Evolutionary conservation across 192 early-diverging fungal species (phyloP), one percentile per base, ranked within the genome.

Genomic region (Podila minutissima): DNA sequence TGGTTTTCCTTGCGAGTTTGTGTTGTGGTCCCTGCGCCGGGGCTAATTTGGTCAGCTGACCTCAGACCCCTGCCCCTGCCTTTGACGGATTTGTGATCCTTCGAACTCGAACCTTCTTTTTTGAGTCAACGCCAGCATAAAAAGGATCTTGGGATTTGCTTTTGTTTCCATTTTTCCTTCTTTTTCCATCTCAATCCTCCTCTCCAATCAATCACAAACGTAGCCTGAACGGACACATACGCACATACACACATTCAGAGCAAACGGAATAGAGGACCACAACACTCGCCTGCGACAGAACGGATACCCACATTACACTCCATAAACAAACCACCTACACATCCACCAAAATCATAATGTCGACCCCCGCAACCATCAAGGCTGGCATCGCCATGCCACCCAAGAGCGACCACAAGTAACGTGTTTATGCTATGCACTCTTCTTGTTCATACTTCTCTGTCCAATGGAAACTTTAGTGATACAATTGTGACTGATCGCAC

Each of bases 301-400:
- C 22, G 11, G 28, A 59, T 59, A 22, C 22, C 24, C 57, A 29
- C 22, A 22, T 59, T 59, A 22, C 24, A 59, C 22, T 59, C 57
- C 15, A 22, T 28, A 59, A 20, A 46, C 62, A 33, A 17, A 38
- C 35, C 15, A 17, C 28, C 26, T 62, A 22, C 7, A 37, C 38
- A 8, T 26, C 49, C 35, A 24, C 58, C 6, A n/a, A 46, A 38
- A 19, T 67, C 53, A 28, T 48, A 70, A 81, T 81, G 77, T 81
- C 77, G 9, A 29, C 77, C 5, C 71, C 77, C 1, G 71, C 77
- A 69, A 81, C 77, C 77, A 81, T 81, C 48, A 81, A 81, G 67
- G 71, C 77, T 65, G 77, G 77, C 66, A 72, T 81, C 57, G 77
- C 77, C 71, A 59, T 81, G 66, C 77, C 77, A 61, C 77, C 77